Conservation (phyloP, 2,329 filamentous ascomycete genomes). For the Ophiocordyceps camponoti-saundersi region DNA sequence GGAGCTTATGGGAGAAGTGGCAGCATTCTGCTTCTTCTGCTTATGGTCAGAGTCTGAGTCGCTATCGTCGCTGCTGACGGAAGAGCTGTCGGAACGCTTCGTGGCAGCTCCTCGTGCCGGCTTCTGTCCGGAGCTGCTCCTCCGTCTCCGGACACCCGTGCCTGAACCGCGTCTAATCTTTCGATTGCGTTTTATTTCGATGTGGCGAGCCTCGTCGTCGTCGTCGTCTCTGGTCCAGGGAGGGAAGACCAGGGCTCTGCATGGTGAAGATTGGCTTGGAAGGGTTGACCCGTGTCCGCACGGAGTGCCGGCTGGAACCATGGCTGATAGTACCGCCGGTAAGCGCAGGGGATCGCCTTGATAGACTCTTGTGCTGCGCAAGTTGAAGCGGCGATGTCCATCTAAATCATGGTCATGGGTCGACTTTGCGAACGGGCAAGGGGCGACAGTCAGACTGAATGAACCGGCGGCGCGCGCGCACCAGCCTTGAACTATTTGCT, state of each 20-base stretch:
- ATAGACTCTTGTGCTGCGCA: background rate
- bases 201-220: conserved; percentile 1
- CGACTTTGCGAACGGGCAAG: background rate
- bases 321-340: background rate
- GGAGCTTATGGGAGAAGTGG: background rate
- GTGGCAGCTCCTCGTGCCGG: no score
- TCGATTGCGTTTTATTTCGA: background rate
- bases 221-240: conserved; percentile 12
- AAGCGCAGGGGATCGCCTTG: background rate
- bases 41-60: background rate
- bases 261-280: background rate
- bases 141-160: background rate
- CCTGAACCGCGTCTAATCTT: background rate
- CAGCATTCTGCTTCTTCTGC: background rate
- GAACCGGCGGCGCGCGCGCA: background rate
- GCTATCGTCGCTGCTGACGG: background rate
- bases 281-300: background rate
- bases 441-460: background rate
- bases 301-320: background rate
- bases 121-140: no score
- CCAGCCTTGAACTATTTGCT: background rate
- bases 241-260: conserved; percentile 3
- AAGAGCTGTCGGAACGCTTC: no score
- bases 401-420: background rate
- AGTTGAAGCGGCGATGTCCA: background rate